Base-by-base conservation (phyloP, 345 rosid species). In the Lumnitzera littorea region DNA sequence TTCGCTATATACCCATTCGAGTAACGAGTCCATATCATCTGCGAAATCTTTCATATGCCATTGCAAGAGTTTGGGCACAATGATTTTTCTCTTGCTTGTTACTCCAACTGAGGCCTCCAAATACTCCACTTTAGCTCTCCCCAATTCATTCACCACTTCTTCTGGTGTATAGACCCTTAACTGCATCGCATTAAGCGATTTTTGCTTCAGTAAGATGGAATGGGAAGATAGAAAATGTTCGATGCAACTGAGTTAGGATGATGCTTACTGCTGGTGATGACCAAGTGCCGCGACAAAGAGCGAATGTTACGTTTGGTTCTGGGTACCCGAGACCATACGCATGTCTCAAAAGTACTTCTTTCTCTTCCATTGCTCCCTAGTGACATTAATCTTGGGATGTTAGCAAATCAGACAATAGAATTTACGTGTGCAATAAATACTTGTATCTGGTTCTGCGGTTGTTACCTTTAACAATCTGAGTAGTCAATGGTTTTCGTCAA, bases 41-140 rank as follows among this genome's bases (percentile, higher is more conserved):
- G 95, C 95, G 46, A 91, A 91, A 69, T 89, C 96, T 72, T 68
- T 76, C 96, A 89, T 79, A 69, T 87, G 89, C 96, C 96, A 89
- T 56, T 85, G 91, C 64, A 89, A 76, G 61, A 89, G 89, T 76
- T 83, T 88, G 0, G 96, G 98, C 65, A 91, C 76, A 53, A 81
- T 65, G 48, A 91, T 82, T 80, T 80, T 91, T 69, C 82, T 82
- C 81, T 89, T 89, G 86, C 72, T 85, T 16, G 87, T 83, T 69
- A 86, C 79, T 63, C 90, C 90, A 24, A 89, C 78, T 0, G 98
- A 73, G 46, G 96, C 89, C 78, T 91, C 95, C 70, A 89, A 57
- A 61, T 80, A 91, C 67, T 91, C 98, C 17, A 79, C 78, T 62
- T 80, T 89, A 10, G 96, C 96, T 61, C 74, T 85, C 57, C 78